Percentiles rank a stretch among this genome's conserved stretches.
These are phyloP conservation scores for Candida fluviatilis DNA, from an alignment of 805 yeast genomes.

Conservation along the genomic window DNA sequence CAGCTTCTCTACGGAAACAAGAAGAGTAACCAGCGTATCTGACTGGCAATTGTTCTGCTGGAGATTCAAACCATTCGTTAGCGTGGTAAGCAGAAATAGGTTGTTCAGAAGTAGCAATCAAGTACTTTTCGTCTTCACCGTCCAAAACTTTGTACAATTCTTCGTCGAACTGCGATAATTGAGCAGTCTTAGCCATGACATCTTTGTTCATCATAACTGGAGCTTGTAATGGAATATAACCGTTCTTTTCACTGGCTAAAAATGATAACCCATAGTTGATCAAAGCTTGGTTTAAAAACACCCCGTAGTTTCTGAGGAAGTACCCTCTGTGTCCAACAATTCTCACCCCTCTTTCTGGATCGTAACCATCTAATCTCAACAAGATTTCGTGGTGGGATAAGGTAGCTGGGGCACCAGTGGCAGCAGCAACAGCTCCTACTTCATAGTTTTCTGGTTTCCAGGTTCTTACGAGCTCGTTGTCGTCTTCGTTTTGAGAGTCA, in stretches of 20 bases:
- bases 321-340: slow-evolving; percentile 98
- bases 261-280: slow-evolving; percentile 92
- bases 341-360: slow-evolving; percentile 97
- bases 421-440: slow-evolving; percentile 65
- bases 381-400: slow-evolving; percentile 95
- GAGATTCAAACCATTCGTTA: slow-evolving; percentile 97
- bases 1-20: slow-evolving; percentile 99
- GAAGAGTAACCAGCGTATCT: slow-evolving; percentile 98
- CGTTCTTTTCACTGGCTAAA: slow-evolving; percentile 56
- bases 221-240: slow-evolving; percentile 89
- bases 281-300: slow-evolving; percentile 94
- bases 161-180: slow-evolving; percentile 95
- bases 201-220: slow-evolving; percentile 99
- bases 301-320: slow-evolving; percentile 92
- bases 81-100: slow-evolving; percentile 98
- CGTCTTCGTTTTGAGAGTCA: slow-evolving; percentile 81
- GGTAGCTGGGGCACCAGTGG: slow-evolving; percentile 68
- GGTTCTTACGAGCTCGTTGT: slow-evolving; percentile 80
- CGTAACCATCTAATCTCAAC: slow-evolving; percentile 93
- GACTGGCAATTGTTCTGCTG: slow-evolving; percentile 92
- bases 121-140: slow-evolving; percentile 95
- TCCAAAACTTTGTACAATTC: slow-evolving; percentile 95
- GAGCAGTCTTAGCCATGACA: slow-evolving; percentile 99
- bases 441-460: slow-evolving; percentile 79
- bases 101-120: slow-evolving; percentile 98